These are phyloP conservation scores for Trichoderma asperellum DNA, from an alignment of 2,329 filamentous ascomycete species.

Conservation along the genomic window DNA sequence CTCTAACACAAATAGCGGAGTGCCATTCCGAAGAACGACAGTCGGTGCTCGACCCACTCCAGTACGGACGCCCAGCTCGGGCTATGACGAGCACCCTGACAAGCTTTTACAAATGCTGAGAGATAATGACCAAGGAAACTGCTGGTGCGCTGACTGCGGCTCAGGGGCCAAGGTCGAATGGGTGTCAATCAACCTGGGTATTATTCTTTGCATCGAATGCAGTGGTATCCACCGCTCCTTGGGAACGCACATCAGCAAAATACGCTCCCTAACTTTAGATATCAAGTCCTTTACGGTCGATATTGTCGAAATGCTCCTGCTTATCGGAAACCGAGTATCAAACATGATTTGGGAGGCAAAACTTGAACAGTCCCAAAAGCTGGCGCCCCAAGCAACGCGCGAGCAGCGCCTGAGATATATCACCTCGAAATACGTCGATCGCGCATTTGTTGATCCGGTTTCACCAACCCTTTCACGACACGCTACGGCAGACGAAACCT, in stretches of 20 bases:
- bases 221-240: conserved; percentile 96
- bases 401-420: conserved; percentile 95
- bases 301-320: conserved; percentile 89
- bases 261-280: conserved; percentile 91
- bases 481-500: conserved; percentile 79
- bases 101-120: conserved; percentile 85
- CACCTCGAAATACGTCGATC: conserved; percentile 89
- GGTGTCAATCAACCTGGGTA: conserved; percentile 97
- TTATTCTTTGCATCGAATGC: conserved; percentile 96
- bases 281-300: conserved; percentile 96
- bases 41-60: conserved; percentile 84
- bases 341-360: conserved; percentile 96
- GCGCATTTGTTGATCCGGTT: conserved; percentile 77
- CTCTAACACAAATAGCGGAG: conserved; percentile 51
- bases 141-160: conserved; percentile 91
- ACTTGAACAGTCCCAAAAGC: conserved; percentile 75
- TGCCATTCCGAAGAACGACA: conserved; percentile 82
- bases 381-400: conserved; percentile 74
- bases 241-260: conserved; percentile 96
- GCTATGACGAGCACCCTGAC: conserved; percentile 80
- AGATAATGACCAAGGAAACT: conserved; percentile 89
- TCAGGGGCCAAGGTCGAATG: conserved; percentile 93
- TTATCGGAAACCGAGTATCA: conserved; percentile 90
- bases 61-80: conserved; percentile 68
- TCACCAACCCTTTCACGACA: conserved; percentile 76